phyloP scores from a whole-genome alignment of 139 green algal species.

The Haematococcus lacustris region DNA sequence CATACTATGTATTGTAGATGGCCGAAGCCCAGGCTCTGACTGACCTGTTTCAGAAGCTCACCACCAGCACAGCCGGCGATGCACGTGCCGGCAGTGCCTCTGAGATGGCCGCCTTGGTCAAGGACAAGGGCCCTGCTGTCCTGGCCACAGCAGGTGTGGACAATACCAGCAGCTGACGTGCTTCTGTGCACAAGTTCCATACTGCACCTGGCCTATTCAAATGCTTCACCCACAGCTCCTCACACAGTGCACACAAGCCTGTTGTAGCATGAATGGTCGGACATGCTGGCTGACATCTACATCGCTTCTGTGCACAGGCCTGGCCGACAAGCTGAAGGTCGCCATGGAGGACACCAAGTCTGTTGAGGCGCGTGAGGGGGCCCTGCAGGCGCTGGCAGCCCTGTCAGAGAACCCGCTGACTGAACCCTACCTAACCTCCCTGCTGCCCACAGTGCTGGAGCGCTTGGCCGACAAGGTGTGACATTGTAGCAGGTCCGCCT shows the following conservation, averaged over 20 bases:
- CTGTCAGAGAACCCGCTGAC: constrained; percentile 27
- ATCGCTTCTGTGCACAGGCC: not conserved
- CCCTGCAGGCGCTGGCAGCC: constrained; percentile 28
- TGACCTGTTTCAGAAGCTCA: constrained; percentile 17
- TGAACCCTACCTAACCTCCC: constrained; percentile 58
- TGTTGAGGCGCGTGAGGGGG: constrained; percentile 32
- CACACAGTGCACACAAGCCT: not conserved
- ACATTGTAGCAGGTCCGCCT: too few relatives aligned
- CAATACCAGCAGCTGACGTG: not conserved
- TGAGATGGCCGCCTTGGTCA: constrained; percentile 7
- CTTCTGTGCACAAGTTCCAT: not conserved
- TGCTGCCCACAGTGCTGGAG: constrained; percentile 55
- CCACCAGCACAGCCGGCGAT: not conserved
- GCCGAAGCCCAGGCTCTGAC: constrained; percentile 3
- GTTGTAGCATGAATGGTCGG: not conserved
- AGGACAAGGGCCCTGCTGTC: not conserved
- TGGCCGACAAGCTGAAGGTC: constrained; percentile 12
- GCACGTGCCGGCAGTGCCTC: not conserved
- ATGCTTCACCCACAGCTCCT: not conserved
- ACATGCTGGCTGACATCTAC: not conserved
- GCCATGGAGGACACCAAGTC: constrained; percentile 2
- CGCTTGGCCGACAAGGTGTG: constrained; percentile 58
- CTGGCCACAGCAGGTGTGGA: constrained; percentile 1
- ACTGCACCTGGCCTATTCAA: not conserved
- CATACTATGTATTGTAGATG: too few relatives aligned